Evolutionary conservation across 2,329 filamentous ascomycete species (phyloP).

Genomic region (Aspergillus ibericus): DNA sequence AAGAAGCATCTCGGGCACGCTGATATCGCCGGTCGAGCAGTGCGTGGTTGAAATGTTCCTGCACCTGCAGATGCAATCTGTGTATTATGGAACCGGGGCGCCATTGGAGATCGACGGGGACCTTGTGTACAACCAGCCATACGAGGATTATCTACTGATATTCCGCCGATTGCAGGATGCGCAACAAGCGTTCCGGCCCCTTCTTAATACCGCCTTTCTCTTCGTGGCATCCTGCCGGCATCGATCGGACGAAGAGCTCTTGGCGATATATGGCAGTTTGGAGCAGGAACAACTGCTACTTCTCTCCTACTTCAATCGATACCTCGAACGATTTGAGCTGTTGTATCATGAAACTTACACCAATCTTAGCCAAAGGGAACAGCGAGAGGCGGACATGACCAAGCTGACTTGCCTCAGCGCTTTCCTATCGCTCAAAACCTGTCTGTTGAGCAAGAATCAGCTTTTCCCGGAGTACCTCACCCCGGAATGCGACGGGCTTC

Average conservation of each 20-base stretch:
- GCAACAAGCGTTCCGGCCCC: neutral
- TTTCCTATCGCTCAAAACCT: neutral
- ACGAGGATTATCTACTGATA: neutral
- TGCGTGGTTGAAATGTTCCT: slow-evolving; percentile 1
- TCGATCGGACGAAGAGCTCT: neutral
- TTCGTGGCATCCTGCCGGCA: neutral
- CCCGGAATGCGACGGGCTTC: neutral
- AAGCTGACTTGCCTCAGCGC: neutral
- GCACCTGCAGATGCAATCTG: neutral
- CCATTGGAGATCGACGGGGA: neutral
- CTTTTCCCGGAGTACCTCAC: neutral
- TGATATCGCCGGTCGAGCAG: neutral
- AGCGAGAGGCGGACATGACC: neutral
- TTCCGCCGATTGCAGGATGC: neutral
- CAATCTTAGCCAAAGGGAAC: neutral
- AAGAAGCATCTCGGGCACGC: neutral
- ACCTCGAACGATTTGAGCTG: neutral
- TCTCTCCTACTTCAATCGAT: neutral
- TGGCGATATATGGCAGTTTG: neutral
- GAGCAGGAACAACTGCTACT: neutral
- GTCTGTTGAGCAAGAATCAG: neutral
- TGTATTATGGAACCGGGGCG: neutral
- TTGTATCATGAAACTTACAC: neutral
- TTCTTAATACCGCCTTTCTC: neutral
- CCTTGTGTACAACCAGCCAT: neutral